phyloP scores from a whole-genome alignment of 2,329 filamentous ascomycete genomes.

The Ceratocystis eucalypticola region DNA sequence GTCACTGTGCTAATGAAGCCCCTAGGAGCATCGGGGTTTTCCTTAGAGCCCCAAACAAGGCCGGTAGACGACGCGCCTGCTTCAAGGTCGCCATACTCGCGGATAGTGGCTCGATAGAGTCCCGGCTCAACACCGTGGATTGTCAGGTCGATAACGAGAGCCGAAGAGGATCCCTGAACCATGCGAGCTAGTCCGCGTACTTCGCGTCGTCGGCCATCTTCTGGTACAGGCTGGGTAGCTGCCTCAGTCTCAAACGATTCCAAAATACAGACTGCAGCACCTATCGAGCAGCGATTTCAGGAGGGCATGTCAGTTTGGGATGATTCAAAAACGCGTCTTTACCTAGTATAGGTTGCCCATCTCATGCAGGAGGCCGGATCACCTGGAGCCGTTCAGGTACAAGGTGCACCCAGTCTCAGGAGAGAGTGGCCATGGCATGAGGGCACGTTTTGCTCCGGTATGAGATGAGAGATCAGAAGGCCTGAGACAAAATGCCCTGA shows the following conservation, averaged over 20 bases:
- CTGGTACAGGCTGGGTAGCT: conserved; percentile 28
- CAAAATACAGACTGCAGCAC: conserved; percentile 85
- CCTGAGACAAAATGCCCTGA: not conserved
- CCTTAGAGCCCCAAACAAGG: conserved; percentile 51
- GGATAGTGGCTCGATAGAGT: conserved; percentile 69
- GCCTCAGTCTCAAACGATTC: conserved; percentile 60
- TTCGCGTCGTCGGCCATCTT: conserved; percentile 34
- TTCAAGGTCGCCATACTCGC: conserved; percentile 77
- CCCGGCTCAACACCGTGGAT: conserved; percentile 71
- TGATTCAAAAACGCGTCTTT: not conserved
- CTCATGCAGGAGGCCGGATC: conserved; percentile 10
- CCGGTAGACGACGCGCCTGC: conserved; percentile 72
- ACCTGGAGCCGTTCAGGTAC: not conserved
- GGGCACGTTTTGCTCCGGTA: not conserved
- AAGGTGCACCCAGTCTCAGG: not conserved
- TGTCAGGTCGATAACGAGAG: conserved; percentile 78
- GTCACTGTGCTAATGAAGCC: conserved; percentile 58
- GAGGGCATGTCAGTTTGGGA: not conserved
- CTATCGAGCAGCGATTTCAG: conserved; percentile 27
- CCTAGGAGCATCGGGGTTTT: conserved; percentile 27
- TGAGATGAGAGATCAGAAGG: not conserved
- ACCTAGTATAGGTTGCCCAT: not conserved
- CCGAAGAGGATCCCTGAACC: conserved; percentile 70
- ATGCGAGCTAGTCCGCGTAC: conserved; percentile 83
- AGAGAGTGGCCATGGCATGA: not conserved